These are phyloP conservation scores for Bromus sterilis DNA, from an alignment of 176 grass and related monocot genomes.

Conservation along the genomic window DNA sequence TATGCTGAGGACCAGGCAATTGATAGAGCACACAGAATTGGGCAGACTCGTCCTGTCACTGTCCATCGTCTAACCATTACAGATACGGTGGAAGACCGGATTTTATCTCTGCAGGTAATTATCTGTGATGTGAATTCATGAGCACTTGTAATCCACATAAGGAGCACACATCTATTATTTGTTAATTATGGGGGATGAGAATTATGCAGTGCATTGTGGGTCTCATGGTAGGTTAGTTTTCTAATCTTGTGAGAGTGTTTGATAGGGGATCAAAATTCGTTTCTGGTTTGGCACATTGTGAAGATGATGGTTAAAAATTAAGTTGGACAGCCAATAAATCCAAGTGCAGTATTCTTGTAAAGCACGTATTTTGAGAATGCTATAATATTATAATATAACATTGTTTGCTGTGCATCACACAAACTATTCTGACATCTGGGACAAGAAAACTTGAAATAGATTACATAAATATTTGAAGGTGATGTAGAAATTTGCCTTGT, in stretches of 20 bases:
- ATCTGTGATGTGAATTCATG: not conserved
- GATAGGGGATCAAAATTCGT: not conserved
- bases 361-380: not conserved
- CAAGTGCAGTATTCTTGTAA: not conserved
- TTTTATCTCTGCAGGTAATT: slow-evolving; percentile 84
- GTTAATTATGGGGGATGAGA: not conserved
- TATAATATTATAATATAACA: not conserved
- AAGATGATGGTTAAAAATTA: slow-evolving; percentile 1
- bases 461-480: not conserved
- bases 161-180: not conserved
- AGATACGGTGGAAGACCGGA: slow-evolving; percentile 88
- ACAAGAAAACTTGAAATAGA: not conserved
- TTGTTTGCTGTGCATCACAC: not conserved
- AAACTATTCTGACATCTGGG: not conserved
- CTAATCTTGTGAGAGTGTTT: not conserved
- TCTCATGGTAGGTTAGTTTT: not conserved
- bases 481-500: not conserved
- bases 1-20: slow-evolving; percentile 84
- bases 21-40: slow-evolving; percentile 86
- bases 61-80: slow-evolving; percentile 71
- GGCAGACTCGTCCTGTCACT: slow-evolving; percentile 78
- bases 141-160: not conserved
- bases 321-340: not conserved
- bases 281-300: not conserved
- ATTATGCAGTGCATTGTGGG: not conserved